Evolutionary conservation across 73 alveolate genomes (phyloP).

Genomic region (Halteria grandinella): DNA sequence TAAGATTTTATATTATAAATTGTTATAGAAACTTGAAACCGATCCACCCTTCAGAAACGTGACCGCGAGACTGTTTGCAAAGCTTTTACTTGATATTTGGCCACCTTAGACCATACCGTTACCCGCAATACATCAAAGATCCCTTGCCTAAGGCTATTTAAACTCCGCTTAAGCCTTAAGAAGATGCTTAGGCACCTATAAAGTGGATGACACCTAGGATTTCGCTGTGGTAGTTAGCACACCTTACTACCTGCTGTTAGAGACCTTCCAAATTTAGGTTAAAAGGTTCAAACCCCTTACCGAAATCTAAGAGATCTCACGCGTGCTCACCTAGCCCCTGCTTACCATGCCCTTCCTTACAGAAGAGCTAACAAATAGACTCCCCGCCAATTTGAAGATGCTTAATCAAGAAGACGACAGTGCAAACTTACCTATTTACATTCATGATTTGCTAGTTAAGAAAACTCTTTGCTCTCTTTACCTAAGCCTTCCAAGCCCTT

Average conservation of each 20-base stretch:
- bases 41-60: conserved; percentile 56
- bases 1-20: neutral
- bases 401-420: conserved; percentile 25
- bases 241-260: conserved; percentile 18
- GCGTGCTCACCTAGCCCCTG: conserved; percentile 36
- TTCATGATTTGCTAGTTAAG: conserved; percentile 25
- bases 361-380: conserved; percentile 11
- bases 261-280: conserved; percentile 1
- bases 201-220: conserved; percentile 10
- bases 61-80: conserved; percentile 22
- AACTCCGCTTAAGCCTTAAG: conserved; percentile 13
- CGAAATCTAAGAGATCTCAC: conserved; percentile 1
- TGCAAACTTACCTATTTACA: neutral
- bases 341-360: conserved; percentile 35
- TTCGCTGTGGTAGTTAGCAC: conserved; percentile 9
- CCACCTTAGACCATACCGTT: conserved; percentile 23
- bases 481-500: too few species aligned
- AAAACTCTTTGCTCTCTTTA: too few species aligned
- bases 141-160: conserved; percentile 5
- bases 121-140: neutral
- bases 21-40: conserved; percentile 29
- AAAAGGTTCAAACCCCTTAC: conserved; percentile 12
- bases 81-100: conserved; percentile 7
- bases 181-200: too few species aligned
- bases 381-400: neutral